Evolutionary conservation across 306 rosid species (phyloP).

Genomic region (Inga oerstediana): DNA sequence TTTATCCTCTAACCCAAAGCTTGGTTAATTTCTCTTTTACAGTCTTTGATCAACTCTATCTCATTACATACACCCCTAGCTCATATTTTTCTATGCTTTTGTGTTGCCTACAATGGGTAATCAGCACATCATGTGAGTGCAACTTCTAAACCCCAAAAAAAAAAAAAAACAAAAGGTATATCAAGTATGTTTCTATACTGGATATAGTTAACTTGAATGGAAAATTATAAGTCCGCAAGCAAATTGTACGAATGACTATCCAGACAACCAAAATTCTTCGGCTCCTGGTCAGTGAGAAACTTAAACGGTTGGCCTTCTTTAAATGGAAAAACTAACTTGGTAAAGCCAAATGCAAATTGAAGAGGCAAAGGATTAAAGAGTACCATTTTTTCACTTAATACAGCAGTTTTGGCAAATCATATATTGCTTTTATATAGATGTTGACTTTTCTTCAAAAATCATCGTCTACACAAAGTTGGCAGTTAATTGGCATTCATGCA

Average conservation of each 20-base stretch:
- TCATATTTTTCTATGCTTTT: conserved; percentile 7
- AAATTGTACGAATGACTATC: too few species aligned
- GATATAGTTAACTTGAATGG: too few species aligned
- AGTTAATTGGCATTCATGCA: background rate
- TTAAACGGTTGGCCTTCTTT: too few species aligned
- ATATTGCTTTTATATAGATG: background rate
- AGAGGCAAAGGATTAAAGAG: background rate
- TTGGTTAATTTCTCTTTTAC: background rate
- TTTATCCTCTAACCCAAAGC: background rate
- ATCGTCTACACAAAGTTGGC: background rate
- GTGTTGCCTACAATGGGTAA: conserved; percentile 2
- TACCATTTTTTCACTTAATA: background rate
- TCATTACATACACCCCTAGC: background rate
- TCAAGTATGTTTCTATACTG: background rate
- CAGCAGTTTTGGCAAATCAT: background rate
- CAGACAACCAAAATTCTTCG: too few species aligned
- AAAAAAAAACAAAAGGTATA: too few species aligned
- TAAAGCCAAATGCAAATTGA: too few species aligned
- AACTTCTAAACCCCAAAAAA: background rate
- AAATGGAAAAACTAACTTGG: too few species aligned
- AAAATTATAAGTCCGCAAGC: too few species aligned
- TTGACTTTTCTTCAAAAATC: background rate
- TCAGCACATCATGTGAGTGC: background rate
- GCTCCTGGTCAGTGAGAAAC: too few species aligned
- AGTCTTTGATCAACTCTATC: background rate